A percentile compares a stretch with the other conserved stretches of the same genome.
phyloP scores from a whole-genome alignment of 805 yeast genomes.

The Sugiyamaella smithiae region DNA sequence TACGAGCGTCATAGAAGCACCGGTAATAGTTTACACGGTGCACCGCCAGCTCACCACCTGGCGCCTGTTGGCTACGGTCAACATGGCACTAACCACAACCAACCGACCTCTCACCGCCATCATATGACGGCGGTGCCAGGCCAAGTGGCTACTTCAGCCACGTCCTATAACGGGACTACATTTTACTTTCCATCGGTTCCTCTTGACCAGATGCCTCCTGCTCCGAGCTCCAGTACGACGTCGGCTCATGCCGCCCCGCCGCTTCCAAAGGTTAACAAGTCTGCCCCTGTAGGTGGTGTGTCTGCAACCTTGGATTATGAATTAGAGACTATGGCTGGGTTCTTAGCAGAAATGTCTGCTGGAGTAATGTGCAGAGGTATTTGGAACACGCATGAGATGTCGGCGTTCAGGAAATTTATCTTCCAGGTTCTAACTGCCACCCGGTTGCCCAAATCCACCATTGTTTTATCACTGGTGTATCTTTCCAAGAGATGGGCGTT shows the following conservation, averaged over 20 bases:
- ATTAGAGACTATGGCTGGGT: constrained; percentile 71
- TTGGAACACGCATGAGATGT: constrained; percentile 8
- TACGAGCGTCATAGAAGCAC: not conserved
- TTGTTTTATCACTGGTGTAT: constrained; percentile 75
- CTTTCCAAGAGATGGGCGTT: constrained; percentile 58
- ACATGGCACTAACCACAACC: not conserved
- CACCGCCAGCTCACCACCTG: not conserved
- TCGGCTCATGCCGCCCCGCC: constrained; percentile 14
- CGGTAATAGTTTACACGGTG: not conserved
- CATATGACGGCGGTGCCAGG: constrained; percentile 3
- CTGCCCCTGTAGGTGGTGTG: constrained; percentile 63
- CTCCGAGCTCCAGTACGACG: constrained; percentile 18
- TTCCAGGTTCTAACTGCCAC: constrained; percentile 78
- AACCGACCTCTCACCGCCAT: not conserved
- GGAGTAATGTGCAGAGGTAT: constrained; percentile 40
- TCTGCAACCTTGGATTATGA: constrained; percentile 77
- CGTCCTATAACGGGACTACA: constrained; percentile 22
- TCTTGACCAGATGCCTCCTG: constrained; percentile 21
- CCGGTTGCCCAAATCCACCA: constrained; percentile 78
- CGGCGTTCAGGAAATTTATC: constrained; percentile 41
- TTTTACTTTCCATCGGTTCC: constrained; percentile 20
- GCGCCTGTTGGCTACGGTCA: constrained; percentile 1
- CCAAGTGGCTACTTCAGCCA: constrained; percentile 7
- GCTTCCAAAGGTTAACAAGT: not conserved
- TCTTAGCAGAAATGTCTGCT: constrained; percentile 68